Conservation (phyloP, 345 rosid genomes). For the Populus pruinosa region DNA sequence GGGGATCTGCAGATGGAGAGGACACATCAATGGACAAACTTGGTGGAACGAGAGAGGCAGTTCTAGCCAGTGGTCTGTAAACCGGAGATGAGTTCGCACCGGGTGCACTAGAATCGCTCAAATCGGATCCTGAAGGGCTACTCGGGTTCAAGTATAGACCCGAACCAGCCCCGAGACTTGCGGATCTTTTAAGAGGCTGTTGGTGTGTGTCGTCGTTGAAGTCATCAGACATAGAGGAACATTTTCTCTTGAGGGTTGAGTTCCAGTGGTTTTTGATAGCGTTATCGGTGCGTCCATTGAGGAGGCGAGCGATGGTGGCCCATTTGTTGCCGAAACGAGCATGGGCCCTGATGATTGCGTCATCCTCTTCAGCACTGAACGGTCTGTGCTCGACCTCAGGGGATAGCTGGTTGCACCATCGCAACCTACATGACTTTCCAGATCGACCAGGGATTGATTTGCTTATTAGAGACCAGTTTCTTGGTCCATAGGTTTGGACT, state of each 20-base stretch:
- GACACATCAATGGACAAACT: conserved; percentile 31
- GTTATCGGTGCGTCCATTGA: conserved; percentile 89
- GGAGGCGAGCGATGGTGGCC: conserved; percentile 92
- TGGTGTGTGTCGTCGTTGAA: conserved; percentile 31
- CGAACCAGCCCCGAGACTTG: conserved; percentile 56
- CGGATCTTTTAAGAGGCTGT: conserved; percentile 62
- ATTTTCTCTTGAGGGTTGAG: conserved; percentile 86
- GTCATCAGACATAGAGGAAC: conserved; percentile 40
- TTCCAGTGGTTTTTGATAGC: conserved; percentile 96
- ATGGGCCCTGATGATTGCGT: conserved; percentile 73
- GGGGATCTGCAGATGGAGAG: conserved; percentile 41
- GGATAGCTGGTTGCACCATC: conserved; percentile 96
- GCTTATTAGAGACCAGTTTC: conserved; percentile 95
- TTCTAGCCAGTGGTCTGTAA: conserved; percentile 37
- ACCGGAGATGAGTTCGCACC: conserved; percentile 38
- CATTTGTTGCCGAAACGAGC: conserved; percentile 88
- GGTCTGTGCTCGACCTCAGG: conserved; percentile 92
- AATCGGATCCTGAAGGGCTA: conserved; percentile 66
- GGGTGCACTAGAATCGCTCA: conserved; percentile 61
- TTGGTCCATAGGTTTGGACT: conserved; percentile 73
- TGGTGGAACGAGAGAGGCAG: conserved; percentile 36
- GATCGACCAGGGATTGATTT: conserved; percentile 91
- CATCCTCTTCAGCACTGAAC: conserved; percentile 70
- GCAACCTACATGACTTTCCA: conserved; percentile 80
- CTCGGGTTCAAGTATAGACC: conserved; percentile 51